A percentile compares a stretch with the other conserved stretches of the same genome.
Evolutionary conservation across 441 rosid genomes (phyloP).

Genomic region (Erodium texanum): DNA sequence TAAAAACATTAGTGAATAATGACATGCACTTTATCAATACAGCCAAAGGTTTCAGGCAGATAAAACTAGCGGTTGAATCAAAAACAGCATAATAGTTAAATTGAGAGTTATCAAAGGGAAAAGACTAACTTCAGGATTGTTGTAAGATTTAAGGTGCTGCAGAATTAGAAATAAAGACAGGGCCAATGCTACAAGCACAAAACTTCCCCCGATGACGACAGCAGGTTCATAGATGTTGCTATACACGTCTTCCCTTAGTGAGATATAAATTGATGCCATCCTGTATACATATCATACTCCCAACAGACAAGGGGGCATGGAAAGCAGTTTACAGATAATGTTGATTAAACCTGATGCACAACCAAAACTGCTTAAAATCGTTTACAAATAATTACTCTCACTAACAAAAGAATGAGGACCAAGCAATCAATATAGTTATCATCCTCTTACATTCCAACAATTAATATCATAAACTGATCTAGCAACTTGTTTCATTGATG

Average conservation of each 20-base stretch:
- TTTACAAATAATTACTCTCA: neutral
- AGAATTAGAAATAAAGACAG: slow-evolving; percentile 48
- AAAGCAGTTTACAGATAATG: slow-evolving; percentile 2
- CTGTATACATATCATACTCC: slow-evolving; percentile 11
- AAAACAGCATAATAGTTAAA: neutral
- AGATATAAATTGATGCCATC: slow-evolving; percentile 15
- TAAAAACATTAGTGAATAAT: neutral
- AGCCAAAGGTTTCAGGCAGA: neutral
- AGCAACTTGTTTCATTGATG: neutral
- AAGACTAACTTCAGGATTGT: slow-evolving; percentile 57
- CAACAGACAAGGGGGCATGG: neutral
- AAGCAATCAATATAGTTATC: neutral
- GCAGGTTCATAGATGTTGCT: slow-evolving; percentile 49
- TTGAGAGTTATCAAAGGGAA: neutral
- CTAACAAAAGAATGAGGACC: neutral
- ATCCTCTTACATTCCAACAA: neutral
- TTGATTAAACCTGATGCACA: neutral
- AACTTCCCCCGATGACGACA: slow-evolving; percentile 50
- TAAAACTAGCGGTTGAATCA: neutral
- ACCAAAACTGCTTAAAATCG: neutral
- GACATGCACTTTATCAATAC: neutral
- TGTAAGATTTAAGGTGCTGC: slow-evolving; percentile 77
- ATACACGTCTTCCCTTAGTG: slow-evolving; percentile 24
- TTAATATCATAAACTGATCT: neutral
- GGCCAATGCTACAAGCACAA: slow-evolving; percentile 42